These are phyloP conservation scores for Wickerhamomyces queroliae DNA, from an alignment of 805 yeast species.

Conservation along the genomic window DNA sequence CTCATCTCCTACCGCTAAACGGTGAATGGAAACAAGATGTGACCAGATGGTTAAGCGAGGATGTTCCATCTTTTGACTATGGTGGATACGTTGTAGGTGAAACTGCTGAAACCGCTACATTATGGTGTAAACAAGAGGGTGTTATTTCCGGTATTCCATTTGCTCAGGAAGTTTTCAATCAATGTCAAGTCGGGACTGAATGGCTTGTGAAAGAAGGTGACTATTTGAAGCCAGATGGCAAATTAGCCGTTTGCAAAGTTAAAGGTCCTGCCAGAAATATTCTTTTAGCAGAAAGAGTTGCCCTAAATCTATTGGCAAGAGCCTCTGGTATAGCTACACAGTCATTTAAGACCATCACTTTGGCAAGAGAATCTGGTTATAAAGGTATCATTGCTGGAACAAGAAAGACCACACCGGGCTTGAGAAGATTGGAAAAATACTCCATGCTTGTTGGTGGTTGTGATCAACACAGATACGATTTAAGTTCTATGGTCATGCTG, in stretches of 20 bases:
- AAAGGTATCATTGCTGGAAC: constrained; percentile 91
- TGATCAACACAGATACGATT: constrained; percentile 87
- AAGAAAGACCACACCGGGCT: constrained; percentile 95
- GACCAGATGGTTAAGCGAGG: constrained; percentile 74
- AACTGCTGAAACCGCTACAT: constrained; percentile 60
- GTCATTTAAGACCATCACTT: constrained; percentile 46
- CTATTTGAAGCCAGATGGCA: constrained; percentile 45
- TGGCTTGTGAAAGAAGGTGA: constrained; percentile 77
- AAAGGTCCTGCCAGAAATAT: constrained; percentile 75
- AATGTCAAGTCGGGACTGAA: constrained; percentile 62
- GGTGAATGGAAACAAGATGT: constrained; percentile 82
- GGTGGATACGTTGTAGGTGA: constrained; percentile 96
- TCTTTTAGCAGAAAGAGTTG: constrained; percentile 78
- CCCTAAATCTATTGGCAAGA: constrained; percentile 76
- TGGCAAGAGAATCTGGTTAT: constrained; percentile 67
- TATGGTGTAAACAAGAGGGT: constrained; percentile 79
- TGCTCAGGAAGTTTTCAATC: constrained; percentile 76
- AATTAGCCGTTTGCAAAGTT: constrained; percentile 73
- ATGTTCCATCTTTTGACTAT: constrained; percentile 88
- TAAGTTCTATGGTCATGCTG: constrained; percentile 92
- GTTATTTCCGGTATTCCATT: constrained; percentile 84
- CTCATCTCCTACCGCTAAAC: constrained; percentile 61
- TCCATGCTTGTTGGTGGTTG: constrained; percentile 95
- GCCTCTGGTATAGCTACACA: constrained; percentile 86
- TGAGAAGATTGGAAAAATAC: constrained; percentile 82